Evolutionary conservation across 352 stramenopile genomes (phyloP).

Genomic region (Globisporangium sylvaticum): DNA sequence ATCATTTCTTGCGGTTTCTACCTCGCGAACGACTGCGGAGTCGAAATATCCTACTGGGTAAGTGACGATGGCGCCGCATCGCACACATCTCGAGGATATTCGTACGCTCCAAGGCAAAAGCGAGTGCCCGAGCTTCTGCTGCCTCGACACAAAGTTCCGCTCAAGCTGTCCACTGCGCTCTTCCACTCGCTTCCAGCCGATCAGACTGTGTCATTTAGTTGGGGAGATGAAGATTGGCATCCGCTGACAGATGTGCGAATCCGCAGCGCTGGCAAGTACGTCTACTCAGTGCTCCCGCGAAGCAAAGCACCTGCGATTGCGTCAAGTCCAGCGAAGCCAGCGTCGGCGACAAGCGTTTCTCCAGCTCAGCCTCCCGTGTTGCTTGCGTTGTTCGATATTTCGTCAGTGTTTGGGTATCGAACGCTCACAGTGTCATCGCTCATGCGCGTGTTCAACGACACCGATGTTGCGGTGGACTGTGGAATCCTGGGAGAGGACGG

Average conservation of each 20-base stretch:
- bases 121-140: constrained; percentile 39
- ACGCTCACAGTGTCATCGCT: constrained; percentile 80
- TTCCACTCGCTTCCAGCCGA: constrained; percentile 66
- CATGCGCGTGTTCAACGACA: constrained; percentile 77
- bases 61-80: constrained; percentile 39
- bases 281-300: constrained; percentile 58
- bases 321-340: neutral
- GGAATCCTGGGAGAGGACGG: constrained; percentile 54
- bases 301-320: neutral
- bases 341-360: neutral
- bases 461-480: constrained; percentile 49
- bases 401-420: constrained; percentile 55
- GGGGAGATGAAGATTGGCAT: constrained; percentile 64
- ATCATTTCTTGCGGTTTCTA: constrained; percentile 82
- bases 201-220: constrained; percentile 74
- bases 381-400: constrained; percentile 75
- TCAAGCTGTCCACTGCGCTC: constrained; percentile 68
- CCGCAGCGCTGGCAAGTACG: constrained; percentile 68
- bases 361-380: constrained; percentile 23
- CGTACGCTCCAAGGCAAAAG: constrained; percentile 46
- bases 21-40: constrained; percentile 65
- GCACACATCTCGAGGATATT: constrained; percentile 45
- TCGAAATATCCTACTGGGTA: constrained; percentile 61
- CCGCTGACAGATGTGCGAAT: constrained; percentile 76
- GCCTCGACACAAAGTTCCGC: constrained; percentile 51